Percentiles rank a stretch among this genome's conserved stretches.
phyloP scores from a whole-genome alignment of 352 stramenopile species.

The Elongisporangium prolatum region DNA sequence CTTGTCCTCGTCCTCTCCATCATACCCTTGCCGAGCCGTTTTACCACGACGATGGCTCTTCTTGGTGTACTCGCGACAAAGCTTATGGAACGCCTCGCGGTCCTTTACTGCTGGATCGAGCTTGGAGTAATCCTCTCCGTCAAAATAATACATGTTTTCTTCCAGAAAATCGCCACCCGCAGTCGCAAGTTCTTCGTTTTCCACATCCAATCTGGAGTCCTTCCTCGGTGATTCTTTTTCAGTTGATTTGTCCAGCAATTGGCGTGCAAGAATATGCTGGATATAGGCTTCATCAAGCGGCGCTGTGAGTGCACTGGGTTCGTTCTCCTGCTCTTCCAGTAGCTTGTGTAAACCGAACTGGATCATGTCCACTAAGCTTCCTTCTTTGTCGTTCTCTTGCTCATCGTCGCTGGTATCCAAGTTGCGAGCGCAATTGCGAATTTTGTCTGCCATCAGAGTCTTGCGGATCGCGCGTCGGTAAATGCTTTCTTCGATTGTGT shows the following conservation, averaged over 20 bases:
- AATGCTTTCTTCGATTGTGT: slow-evolving; percentile 79
- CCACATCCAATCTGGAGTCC: slow-evolving; percentile 9
- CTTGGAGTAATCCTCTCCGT: slow-evolving; percentile 68
- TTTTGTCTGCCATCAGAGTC: slow-evolving; percentile 69
- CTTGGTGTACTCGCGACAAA: slow-evolving; percentile 19
- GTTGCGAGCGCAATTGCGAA: slow-evolving; percentile 54
- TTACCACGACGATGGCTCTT: slow-evolving; percentile 23
- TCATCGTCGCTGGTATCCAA: slow-evolving; percentile 15
- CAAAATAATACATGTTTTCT: slow-evolving; percentile 85
- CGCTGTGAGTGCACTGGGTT: slow-evolving; percentile 29
- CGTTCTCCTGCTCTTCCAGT: slow-evolving; percentile 32
- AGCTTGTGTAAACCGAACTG: slow-evolving; percentile 74
- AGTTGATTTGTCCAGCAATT: not conserved
- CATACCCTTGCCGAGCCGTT: slow-evolving; percentile 25
- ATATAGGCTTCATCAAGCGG: slow-evolving; percentile 59
- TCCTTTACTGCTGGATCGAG: slow-evolving; percentile 28
- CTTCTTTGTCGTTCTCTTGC: slow-evolving; percentile 32
- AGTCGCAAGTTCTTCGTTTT: slow-evolving; percentile 44
- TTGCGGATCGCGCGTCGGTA: slow-evolving; percentile 67
- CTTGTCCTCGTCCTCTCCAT: slow-evolving; percentile 29
- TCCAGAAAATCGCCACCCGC: slow-evolving; percentile 55
- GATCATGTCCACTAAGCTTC: slow-evolving; percentile 59
- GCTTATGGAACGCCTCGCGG: slow-evolving; percentile 28
- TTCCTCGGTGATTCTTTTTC: slow-evolving; percentile 6
- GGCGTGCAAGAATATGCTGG: slow-evolving; percentile 32